phyloP scores from a whole-genome alignment of 108 stramenopile species.

The Nitzschia palea region DNA sequence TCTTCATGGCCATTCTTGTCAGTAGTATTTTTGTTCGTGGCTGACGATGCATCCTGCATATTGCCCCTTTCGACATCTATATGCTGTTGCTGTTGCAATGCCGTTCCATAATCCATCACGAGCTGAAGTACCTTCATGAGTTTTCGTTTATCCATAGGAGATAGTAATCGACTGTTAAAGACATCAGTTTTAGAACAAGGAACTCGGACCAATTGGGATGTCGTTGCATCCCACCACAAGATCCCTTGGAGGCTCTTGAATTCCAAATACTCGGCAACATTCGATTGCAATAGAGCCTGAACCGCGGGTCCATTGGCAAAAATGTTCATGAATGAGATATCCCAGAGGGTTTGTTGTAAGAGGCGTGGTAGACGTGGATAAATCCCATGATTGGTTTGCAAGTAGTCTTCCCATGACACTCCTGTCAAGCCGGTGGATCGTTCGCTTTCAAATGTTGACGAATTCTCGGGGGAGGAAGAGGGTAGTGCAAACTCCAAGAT shows the following conservation, averaged over 20 bases:
- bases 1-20: not conserved
- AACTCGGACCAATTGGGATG: constrained; percentile 51
- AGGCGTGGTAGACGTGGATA: too few relatives aligned
- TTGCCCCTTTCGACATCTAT: not conserved
- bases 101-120: constrained; percentile 77
- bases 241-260: constrained; percentile 81
- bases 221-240: constrained; percentile 33
- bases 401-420: too few relatives aligned
- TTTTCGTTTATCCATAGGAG: constrained; percentile 85
- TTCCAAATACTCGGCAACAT: constrained; percentile 88
- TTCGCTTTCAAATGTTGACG: too few relatives aligned
- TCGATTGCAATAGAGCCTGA: constrained; percentile 70
- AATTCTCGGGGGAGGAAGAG: too few relatives aligned
- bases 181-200: constrained; percentile 90
- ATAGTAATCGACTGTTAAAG: constrained; percentile 76
- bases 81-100: constrained; percentile 13
- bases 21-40: not conserved
- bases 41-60: not conserved
- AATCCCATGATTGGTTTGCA: constrained; percentile 2
- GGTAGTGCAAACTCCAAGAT: too few relatives aligned
- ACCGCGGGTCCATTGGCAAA: constrained; percentile 74
- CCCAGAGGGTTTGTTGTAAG: constrained; percentile 54
- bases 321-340: constrained; percentile 61
- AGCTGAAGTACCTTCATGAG: constrained; percentile 92
- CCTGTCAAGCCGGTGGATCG: too few relatives aligned